A percentile compares a stretch with the other conserved stretches of the same genome.
Conservation (phyloP, 1,284 basidiomycete genomes). For the Ganoderma leucocontextum region DNA sequence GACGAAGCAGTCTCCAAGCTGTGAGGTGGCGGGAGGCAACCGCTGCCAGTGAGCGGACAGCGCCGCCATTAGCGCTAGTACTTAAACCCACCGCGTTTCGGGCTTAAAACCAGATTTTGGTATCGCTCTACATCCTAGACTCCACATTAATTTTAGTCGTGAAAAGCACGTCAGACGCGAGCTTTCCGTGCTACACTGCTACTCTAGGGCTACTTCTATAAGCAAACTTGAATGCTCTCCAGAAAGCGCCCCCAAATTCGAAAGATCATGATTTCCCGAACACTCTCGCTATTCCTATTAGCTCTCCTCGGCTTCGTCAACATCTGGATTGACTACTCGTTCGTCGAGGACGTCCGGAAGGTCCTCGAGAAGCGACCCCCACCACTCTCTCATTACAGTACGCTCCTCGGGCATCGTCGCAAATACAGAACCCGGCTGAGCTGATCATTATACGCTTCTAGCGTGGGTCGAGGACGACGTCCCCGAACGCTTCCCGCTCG, state of each 20-base stretch:
- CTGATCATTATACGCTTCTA: background rate
- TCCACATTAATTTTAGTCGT: too few species aligned
- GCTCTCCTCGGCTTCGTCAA: background rate
- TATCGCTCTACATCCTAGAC: too few species aligned
- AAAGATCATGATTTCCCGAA: background rate
- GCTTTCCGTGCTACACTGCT: too few species aligned
- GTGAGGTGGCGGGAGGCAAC: too few species aligned
- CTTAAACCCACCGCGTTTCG: too few species aligned
- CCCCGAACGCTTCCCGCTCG: constrained; percentile 17
- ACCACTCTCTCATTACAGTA: constrained; percentile 21
- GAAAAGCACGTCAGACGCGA: too few species aligned
- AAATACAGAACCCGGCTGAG: background rate
- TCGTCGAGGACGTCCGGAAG: background rate
- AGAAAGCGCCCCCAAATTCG: background rate
- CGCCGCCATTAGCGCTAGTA: too few species aligned
- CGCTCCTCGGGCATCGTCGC: background rate
- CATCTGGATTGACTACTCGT: background rate
- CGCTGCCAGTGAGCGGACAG: too few species aligned
- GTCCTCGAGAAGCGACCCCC: constrained; percentile 12
- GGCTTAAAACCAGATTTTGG: too few species aligned
- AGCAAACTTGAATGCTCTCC: background rate
- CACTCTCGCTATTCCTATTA: background rate
- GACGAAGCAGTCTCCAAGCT: too few species aligned
- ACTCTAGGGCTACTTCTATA: background rate
- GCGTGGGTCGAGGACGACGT: constrained; percentile 29